These are phyloP conservation scores for Zygoascus meyerae DNA, from an alignment of 1,139 yeast species.

Conservation along the genomic window DNA sequence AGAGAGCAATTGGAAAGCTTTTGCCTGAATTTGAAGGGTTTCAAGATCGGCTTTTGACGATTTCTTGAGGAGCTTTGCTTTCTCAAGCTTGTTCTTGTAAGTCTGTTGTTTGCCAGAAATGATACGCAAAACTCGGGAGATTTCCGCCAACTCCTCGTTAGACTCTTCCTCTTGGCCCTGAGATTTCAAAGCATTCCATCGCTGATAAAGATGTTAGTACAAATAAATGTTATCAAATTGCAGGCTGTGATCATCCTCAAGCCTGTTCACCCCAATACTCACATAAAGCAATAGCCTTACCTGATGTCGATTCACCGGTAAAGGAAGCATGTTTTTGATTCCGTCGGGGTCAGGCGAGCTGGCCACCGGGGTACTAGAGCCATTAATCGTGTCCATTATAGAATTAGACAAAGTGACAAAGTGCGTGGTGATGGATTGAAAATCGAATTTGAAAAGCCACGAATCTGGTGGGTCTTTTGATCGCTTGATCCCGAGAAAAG, in stretches of 20 bases:
- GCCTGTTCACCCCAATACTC: slow-evolving; percentile 17
- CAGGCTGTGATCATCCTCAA: too few species aligned
- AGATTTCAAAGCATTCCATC: slow-evolving; percentile 37
- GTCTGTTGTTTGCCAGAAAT: slow-evolving; percentile 35
- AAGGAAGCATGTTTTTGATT: slow-evolving; percentile 16
- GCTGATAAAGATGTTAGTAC: slow-evolving; percentile 19
- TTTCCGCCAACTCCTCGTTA: slow-evolving; percentile 35
- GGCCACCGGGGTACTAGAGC: not conserved
- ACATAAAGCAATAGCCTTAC: slow-evolving; percentile 33
- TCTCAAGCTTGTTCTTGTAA: slow-evolving; percentile 33
- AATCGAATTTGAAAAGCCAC: too few species aligned
- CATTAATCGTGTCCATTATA: too few species aligned
- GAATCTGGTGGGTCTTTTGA: too few species aligned
- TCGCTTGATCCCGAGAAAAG: too few species aligned
- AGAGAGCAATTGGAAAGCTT: slow-evolving; percentile 69
- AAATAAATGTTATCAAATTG: not conserved
- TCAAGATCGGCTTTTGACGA: slow-evolving; percentile 36
- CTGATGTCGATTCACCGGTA: slow-evolving; percentile 34
- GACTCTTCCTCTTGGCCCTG: slow-evolving; percentile 32
- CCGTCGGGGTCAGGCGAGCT: slow-evolving; percentile 5
- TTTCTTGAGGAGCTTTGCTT: slow-evolving; percentile 12
- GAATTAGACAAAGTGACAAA: too few species aligned
- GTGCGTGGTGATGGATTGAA: too few species aligned
- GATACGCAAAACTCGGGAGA: slow-evolving; percentile 30
- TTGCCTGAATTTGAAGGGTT: slow-evolving; percentile 58